Percentiles rank a stretch among this genome's conserved stretches.
Conservation (phyloP, 176 grass and related monocot genomes). For the Triticum timopheevii region DNA sequence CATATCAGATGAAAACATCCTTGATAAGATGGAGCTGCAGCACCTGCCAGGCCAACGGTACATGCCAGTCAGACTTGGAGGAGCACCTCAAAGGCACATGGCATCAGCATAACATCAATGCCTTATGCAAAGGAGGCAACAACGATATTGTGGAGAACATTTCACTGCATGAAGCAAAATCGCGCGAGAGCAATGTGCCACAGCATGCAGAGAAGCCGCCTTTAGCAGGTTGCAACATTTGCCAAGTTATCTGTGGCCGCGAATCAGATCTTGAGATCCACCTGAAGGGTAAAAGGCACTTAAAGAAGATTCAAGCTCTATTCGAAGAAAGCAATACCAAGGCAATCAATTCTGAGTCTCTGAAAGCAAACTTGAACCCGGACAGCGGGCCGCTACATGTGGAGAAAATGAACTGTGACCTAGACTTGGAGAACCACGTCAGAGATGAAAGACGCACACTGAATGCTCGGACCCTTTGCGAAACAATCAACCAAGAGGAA, state of each 20-base stretch:
- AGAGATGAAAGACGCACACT: background rate
- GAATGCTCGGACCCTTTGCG: background rate
- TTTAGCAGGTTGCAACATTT: background rate
- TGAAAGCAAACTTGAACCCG: background rate
- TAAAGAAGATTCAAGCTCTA: background rate
- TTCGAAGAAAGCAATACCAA: background rate
- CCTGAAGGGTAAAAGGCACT: constrained; percentile 4
- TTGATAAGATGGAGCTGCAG: no score
- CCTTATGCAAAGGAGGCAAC: no score
- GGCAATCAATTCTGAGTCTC: background rate
- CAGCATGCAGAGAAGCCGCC: background rate
- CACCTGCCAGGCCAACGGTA: no score
- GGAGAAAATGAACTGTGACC: background rate
- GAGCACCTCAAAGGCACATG: no score
- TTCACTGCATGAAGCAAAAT: no score
- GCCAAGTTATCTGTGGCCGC: background rate
- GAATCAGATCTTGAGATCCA: background rate
- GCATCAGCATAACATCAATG: no score
- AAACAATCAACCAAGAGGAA: background rate
- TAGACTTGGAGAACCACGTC: background rate
- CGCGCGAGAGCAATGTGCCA: no score
- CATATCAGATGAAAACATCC: no score
- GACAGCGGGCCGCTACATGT: background rate
- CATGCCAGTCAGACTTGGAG: no score
- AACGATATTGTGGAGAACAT: no score